These are phyloP conservation scores for Clavispora phyllophila DNA, from an alignment of 805 yeast genomes.

Conservation along the genomic window DNA sequence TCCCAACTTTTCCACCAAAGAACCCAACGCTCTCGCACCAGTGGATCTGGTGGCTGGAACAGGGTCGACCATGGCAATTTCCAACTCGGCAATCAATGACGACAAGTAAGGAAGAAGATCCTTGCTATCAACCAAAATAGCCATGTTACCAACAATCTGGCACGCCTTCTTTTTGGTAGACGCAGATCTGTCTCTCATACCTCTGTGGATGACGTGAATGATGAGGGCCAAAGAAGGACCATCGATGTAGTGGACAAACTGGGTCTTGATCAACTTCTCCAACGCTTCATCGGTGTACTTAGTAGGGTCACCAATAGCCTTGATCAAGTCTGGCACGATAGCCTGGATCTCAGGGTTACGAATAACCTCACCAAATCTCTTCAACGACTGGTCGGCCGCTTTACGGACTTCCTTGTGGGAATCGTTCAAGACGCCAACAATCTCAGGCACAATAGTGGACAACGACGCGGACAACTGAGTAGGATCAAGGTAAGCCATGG, in stretches of 20 bases:
- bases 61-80: constrained; percentile 96
- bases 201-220: constrained; percentile 91
- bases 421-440: constrained; percentile 90
- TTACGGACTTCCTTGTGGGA: constrained; percentile 95
- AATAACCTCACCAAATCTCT: constrained; percentile 93
- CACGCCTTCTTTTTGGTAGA: constrained; percentile 88
- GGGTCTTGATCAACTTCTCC: constrained; percentile 80
- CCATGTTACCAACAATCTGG: constrained; percentile 98
- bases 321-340: constrained; percentile 79
- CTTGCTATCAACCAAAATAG: constrained; percentile 83
- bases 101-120: constrained; percentile 83
- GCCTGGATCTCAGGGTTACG: constrained; percentile 94
- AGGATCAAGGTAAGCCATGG: constrained; percentile 97
- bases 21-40: constrained; percentile 95
- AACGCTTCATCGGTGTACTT: constrained; percentile 82
- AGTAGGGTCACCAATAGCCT: constrained; percentile 96
- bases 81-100: constrained; percentile 73
- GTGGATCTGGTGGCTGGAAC: constrained; percentile 96
- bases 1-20: constrained; percentile 92
- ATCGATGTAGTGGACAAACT: constrained; percentile 95
- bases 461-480: constrained; percentile 85
- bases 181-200: constrained; percentile 93
- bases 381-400: constrained; percentile 86
- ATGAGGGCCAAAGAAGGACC: constrained; percentile 96
- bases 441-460: constrained; percentile 89